Conservation (phyloP, 2,329 filamentous ascomycete species). For the Xylaria sp. region DNA sequence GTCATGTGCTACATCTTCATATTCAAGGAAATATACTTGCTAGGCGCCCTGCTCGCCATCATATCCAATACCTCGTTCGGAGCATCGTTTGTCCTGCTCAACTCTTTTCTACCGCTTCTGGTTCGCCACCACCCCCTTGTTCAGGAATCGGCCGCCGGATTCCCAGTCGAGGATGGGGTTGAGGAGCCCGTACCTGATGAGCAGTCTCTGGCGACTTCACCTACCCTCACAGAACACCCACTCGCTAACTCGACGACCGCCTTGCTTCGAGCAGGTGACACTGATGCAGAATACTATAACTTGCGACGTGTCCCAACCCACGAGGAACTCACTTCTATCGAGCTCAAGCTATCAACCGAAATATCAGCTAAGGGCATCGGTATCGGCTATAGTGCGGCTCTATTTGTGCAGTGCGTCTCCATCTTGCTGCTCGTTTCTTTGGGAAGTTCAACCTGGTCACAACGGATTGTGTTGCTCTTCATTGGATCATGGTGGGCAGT, state of each 20-base stretch:
- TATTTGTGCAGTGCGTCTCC: constrained; percentile 81
- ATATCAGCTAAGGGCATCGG: constrained; percentile 94
- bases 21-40: constrained; percentile 73
- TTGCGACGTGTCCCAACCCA: constrained; percentile 49
- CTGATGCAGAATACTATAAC: constrained; percentile 37
- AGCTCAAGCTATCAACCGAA: constrained; percentile 82
- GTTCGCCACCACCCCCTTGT: constrained; percentile 80
- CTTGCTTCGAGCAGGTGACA: constrained; percentile 48
- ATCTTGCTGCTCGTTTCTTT: constrained; percentile 77
- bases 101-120: constrained; percentile 90
- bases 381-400: constrained; percentile 87
- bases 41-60: constrained; percentile 85
- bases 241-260: constrained; percentile 53
- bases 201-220: constrained; percentile 44
- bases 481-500: constrained; percentile 92
- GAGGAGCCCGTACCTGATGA: constrained; percentile 43
- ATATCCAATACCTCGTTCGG: constrained; percentile 94
- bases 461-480: constrained; percentile 84
- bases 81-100: constrained; percentile 91
- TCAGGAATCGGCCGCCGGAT: constrained; percentile 35
- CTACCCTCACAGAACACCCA: constrained; percentile 36
- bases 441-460: constrained; percentile 80
- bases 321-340: constrained; percentile 62
- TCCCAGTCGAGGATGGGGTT: constrained; percentile 41
- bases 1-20: constrained; percentile 91